Evolutionary conservation across 2,329 filamentous ascomycete species (phyloP).

Genomic region (Hymenoscyphus fructigenus): DNA sequence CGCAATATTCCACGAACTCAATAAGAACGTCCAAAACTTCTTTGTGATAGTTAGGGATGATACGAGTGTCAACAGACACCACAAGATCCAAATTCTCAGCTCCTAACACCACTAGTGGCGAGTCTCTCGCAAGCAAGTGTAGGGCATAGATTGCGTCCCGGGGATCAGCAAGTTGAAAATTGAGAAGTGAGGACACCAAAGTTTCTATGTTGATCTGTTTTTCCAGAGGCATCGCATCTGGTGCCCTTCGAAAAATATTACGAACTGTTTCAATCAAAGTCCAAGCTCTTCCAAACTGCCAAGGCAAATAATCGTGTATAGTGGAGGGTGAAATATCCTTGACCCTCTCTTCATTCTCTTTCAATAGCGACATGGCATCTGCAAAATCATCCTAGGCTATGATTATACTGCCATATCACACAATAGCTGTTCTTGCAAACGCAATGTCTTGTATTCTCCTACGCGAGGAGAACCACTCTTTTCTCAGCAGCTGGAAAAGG

Average conservation of each 20-base stretch:
- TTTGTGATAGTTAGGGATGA: not conserved
- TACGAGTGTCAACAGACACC: too few species aligned
- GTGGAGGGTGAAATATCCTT: too few species aligned
- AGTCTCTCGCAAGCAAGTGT: not conserved
- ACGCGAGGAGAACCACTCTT: not conserved
- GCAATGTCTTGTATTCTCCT: not conserved
- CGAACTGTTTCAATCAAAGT: not conserved
- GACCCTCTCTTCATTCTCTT: too few species aligned
- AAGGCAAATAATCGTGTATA: too few species aligned
- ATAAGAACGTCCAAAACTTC: not conserved
- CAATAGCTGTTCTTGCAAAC: too few species aligned
- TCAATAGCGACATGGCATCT: too few species aligned
- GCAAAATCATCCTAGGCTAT: too few species aligned
- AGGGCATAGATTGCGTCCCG: not conserved
- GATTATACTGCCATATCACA: too few species aligned
- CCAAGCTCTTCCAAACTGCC: not conserved
- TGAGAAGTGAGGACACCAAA: not conserved
- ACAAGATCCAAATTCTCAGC: too few species aligned
- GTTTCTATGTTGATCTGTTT: not conserved
- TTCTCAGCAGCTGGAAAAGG: not conserved
- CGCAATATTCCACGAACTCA: not conserved
- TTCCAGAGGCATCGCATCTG: not conserved
- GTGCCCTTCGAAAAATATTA: not conserved
- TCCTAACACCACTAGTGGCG: not conserved
- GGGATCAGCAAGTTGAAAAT: not conserved